phyloP scores from a whole-genome alignment of 331 rosid species.

The Malus hybrid region DNA sequence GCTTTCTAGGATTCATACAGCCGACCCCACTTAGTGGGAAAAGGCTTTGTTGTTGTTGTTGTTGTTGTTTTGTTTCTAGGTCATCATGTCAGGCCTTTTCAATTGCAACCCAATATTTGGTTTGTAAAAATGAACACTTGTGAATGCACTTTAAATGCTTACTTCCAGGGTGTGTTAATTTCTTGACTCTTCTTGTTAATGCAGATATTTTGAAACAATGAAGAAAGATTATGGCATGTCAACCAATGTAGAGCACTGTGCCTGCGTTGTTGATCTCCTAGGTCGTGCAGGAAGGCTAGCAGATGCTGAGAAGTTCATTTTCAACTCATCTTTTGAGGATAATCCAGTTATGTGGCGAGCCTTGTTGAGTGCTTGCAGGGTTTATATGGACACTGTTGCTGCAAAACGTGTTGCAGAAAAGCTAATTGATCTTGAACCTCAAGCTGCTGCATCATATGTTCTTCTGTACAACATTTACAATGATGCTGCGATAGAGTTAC shows the following conservation, averaged over 20 bases:
- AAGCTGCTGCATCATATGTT: constrained; percentile 43
- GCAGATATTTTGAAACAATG: constrained; percentile 38
- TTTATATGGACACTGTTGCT: constrained; percentile 24
- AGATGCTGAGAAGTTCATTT: constrained; percentile 41
- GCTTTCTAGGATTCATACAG: no score
- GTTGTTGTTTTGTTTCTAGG: no score
- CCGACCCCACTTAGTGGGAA: no score
- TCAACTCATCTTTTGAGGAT: constrained; percentile 26
- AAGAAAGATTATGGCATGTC: constrained; percentile 32
- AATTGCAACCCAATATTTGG: background rate
- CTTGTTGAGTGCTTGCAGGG: constrained; percentile 53
- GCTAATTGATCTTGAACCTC: constrained; percentile 55
- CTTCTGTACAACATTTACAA: constrained; percentile 53
- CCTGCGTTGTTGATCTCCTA: constrained; percentile 48
- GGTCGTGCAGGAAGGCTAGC: constrained; percentile 53
- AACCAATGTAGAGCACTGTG: constrained; percentile 40
- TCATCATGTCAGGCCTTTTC: background rate
- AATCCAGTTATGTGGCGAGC: constrained; percentile 60
- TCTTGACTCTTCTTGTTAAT: background rate
- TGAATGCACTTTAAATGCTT: background rate
- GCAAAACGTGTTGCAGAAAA: constrained; percentile 38
- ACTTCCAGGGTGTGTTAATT: background rate
- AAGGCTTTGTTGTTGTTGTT: no score
- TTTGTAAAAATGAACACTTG: background rate
- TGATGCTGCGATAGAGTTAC: constrained; percentile 35